Evolutionary conservation across 1,284 basidiomycete genomes (phyloP), one percentile per base, ranked within the genome.

Genomic region (Takashimella tepidaria): DNA sequence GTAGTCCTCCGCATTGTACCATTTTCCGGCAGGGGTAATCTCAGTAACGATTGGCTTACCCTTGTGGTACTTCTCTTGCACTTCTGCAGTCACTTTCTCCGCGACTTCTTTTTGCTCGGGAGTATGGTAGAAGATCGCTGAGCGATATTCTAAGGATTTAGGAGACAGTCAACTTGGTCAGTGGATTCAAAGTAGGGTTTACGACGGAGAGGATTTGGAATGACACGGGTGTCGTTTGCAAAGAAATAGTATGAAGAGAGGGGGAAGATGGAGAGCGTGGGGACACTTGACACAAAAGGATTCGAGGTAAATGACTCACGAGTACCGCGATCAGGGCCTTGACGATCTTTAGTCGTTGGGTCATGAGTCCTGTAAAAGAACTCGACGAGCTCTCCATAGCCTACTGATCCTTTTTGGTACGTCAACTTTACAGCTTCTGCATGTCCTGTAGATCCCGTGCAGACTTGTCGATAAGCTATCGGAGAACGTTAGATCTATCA

Each of bases 291-390:
- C n/a, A n/a, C n/a, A n/a, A n/a, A n/a, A n/a, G 11, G 41, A 5
- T 11, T 40, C 26, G 42, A 20, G 20, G 27, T 25, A n/a, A n/a
- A 45, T 16, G 4, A 82, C 87, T 67, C 69, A 90, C 89, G 89
- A 20, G 83, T 83, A 25, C 91, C 91, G 1, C 64, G 68, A 67
- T 93, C 90, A 1, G 73, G 80, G 16, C 91, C 91, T 70, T 93
- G 91, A 16, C 79, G 76, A 72, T 93, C 84, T 47, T 81, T 67
- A 0, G 88, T 89, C 22, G 92, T 96, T 1, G 95, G 91, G 67
- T 98, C 92, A 70, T 98, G 95, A 0, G 89, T 93, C 45, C 93
- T 83, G 73, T 90, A 93, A 76, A 93, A 92, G 79, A 92, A 92
- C 76, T 95, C 91, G 45, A 92, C 87, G 45, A 96, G 82, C 69